Base-by-base conservation (phyloP, 805 yeast genomes). In the Kodamaea laetipori region DNA sequence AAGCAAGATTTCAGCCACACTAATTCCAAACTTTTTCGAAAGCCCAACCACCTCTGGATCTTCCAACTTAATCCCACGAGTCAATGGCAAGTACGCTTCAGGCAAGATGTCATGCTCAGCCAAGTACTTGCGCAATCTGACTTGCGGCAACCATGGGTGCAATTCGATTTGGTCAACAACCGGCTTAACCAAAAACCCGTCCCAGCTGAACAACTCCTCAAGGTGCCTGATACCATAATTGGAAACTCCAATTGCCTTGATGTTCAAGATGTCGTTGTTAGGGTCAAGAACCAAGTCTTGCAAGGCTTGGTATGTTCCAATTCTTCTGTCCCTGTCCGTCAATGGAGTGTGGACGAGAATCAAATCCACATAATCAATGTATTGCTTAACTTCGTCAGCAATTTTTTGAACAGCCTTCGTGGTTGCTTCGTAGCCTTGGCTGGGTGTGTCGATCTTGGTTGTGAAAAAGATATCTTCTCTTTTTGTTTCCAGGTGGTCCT, bases 41-140 rank as follows among this genome's bases (percentile, higher is more conserved):
- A 85, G 69, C 24, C 55, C 61, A 16, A 63, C 55, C 41, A 86
- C 69, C 39, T 64, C 74, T 1, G 81, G 77, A 58, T 84, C 86
- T 32, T 73, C 60, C 32, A 82, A 60, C 53, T 80, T 78, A 39
- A 60, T 57, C 6, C 92, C 88, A 48, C 76, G 76, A 2, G 85
- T 81, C 55, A 90, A 74, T 6, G 97, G 96, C 9, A 92, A 82
- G 64, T 77, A 90, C 1, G 95, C 90, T 59, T 86, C 88, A 9
- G 84, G 77, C 6, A 71, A 64, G 32, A 90, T 76, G 37, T 72
- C 79, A 45, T 82, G 64, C 13, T 70, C 56, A 24, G 71, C 69
- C 59, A 86, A 81, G 63, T 67, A 84, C 42, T 80, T 76, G 16
- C 84, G 80, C 45, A 88, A 70, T 39, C 82, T 81, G 43, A 73